Percentiles rank a stretch among this genome's conserved stretches.
These are phyloP conservation scores for Cercospora zeina DNA, from an alignment of 2,329 filamentous ascomycete species.

Conservation along the genomic window DNA sequence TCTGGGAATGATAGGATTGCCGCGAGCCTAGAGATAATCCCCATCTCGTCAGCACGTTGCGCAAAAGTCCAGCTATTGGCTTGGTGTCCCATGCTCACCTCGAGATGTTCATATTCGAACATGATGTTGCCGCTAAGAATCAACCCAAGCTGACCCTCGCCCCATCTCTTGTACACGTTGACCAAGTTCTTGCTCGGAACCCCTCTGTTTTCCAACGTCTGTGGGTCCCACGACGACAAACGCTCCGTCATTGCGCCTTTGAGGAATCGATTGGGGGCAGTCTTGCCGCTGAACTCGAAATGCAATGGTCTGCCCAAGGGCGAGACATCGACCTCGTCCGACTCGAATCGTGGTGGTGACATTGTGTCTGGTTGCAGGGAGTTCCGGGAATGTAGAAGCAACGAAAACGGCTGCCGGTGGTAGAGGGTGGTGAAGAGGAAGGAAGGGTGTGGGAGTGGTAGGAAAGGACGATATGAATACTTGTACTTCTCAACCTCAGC, in stretches of 20 bases:
- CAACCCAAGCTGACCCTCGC: slow-evolving; percentile 57
- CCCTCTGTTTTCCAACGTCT: slow-evolving; percentile 54
- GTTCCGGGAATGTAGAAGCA: neutral
- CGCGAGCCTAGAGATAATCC: slow-evolving; percentile 41
- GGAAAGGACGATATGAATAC: neutral
- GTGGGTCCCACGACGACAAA: slow-evolving; percentile 61
- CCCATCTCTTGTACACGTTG: slow-evolving; percentile 63
- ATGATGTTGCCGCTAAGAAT: slow-evolving; percentile 66
- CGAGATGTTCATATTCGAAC: slow-evolving; percentile 20
- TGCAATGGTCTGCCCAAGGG: slow-evolving; percentile 48
- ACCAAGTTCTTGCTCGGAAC: slow-evolving; percentile 56
- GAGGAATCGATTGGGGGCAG: slow-evolving; percentile 64
- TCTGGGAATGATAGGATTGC: slow-evolving; percentile 61
- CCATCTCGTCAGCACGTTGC: neutral
- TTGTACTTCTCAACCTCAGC: neutral
- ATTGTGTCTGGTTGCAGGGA: neutral
- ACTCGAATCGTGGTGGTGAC: slow-evolving; percentile 43
- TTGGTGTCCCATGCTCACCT: slow-evolving; percentile 39
- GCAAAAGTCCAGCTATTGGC: neutral
- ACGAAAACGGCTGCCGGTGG: neutral
- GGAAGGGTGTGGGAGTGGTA: neutral
- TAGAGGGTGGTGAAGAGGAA: neutral
- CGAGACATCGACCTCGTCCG: slow-evolving; percentile 44
- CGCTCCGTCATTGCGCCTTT: slow-evolving; percentile 69
- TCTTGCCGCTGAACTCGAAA: slow-evolving; percentile 53